Percentiles rank a stretch among this genome's conserved stretches.
Conservation (phyloP, 2,329 filamentous ascomycete species). For the Lasiodiplodia citricola region DNA sequence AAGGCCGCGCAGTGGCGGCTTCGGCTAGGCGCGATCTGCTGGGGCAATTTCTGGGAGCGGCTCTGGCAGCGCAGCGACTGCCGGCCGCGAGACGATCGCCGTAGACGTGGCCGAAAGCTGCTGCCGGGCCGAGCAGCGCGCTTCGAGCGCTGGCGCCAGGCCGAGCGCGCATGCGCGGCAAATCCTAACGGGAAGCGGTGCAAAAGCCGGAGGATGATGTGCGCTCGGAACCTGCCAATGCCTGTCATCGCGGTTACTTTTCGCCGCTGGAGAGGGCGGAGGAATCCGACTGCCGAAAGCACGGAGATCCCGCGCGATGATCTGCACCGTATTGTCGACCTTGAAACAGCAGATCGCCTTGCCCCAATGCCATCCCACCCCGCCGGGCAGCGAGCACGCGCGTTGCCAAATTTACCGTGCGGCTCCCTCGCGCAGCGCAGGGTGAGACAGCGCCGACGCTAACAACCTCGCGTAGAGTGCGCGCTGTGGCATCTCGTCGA, state of each 20-base stretch:
- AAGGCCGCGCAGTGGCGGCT: constrained; percentile 8
- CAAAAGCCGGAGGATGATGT: constrained; percentile 21
- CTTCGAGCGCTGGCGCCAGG: not conserved
- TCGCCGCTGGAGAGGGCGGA: constrained; percentile 14
- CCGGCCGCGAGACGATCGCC: not conserved
- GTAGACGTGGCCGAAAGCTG: constrained; percentile 8
- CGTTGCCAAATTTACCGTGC: constrained; percentile 8
- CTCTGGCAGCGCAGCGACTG: constrained; percentile 5
- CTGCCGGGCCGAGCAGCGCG: constrained; percentile 11
- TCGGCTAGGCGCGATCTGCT: constrained; percentile 9
- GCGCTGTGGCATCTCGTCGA: not conserved
- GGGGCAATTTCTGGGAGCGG: constrained; percentile 9
- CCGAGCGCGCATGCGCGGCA: constrained; percentile 17
- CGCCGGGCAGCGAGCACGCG: constrained; percentile 7
- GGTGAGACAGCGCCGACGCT: constrained; percentile 22
- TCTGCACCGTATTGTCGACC: constrained; percentile 13
- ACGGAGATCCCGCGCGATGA: constrained; percentile 20
- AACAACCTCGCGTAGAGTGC: constrained; percentile 13
- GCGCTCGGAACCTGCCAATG: constrained; percentile 19
- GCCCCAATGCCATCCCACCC: constrained; percentile 11
- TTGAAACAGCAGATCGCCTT: constrained; percentile 14
- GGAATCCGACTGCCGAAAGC: constrained; percentile 20
- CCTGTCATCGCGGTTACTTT: not conserved
- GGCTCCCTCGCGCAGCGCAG: constrained; percentile 14
- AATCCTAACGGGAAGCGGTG: constrained; percentile 20